Conservation (phyloP, 768 basidiomycete genomes). For the Mycena indigotica region DNA sequence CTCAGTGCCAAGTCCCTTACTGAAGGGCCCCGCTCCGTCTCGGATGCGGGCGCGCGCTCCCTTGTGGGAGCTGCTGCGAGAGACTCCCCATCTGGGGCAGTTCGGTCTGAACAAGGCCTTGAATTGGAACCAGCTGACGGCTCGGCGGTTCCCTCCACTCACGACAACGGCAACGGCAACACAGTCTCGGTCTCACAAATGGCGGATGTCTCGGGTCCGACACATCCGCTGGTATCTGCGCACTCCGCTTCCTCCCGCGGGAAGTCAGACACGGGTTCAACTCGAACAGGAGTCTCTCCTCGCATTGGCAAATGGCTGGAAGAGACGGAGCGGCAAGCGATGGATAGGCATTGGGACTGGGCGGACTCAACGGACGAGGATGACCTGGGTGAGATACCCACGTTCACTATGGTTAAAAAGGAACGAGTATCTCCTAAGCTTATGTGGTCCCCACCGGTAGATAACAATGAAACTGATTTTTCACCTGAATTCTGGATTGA, state of each 20-base stretch:
- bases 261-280: background rate
- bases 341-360: too few relatives aligned
- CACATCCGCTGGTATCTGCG: background rate
- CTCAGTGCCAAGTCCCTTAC: constrained; percentile 6
- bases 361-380: background rate
- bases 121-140: background rate
- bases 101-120: background rate
- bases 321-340: background rate
- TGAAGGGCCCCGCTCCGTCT: constrained; percentile 11
- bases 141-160: background rate
- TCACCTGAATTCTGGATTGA: constrained; percentile 4
- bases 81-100: background rate
- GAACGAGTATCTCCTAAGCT: background rate
- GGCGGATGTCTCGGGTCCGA: background rate
- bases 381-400: background rate
- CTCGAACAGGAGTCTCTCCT: background rate
- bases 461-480: constrained; percentile 1
- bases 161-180: background rate
- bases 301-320: background rate
- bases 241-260: background rate
- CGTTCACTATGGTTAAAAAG: background rate
- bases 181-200: background rate
- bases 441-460: background rate
- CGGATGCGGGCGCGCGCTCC: constrained; percentile 7
- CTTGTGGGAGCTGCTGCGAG: background rate